Percentiles rank a stretch among this genome's conserved stretches.
Conservation (phyloP, 1,139 yeast species). For the Suhomyces kunorum region DNA sequence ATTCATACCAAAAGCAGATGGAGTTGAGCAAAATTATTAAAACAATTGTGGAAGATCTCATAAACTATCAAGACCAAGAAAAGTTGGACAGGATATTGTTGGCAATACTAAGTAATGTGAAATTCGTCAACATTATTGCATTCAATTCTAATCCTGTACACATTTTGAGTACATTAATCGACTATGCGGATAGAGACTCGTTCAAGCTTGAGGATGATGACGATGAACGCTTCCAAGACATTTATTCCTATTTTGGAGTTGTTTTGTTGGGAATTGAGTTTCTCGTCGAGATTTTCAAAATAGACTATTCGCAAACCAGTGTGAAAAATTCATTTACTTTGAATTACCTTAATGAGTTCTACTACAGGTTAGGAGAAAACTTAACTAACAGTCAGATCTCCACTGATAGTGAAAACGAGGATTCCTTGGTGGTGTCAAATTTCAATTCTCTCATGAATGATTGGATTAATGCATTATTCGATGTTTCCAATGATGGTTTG, state of each 20-base stretch:
- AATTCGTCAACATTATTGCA: conserved; percentile 45
- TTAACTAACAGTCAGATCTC: conserved; percentile 25
- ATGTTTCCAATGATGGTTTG: conserved; percentile 71
- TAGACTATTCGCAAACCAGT: conserved; percentile 32
- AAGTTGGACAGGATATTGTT: conserved; percentile 53
- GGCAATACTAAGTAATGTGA: conserved; percentile 42
- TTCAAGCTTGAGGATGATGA: conserved; percentile 48
- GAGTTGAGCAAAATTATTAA: conserved; percentile 40
- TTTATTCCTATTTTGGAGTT: conserved; percentile 67
- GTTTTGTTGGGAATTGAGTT: conserved; percentile 52
- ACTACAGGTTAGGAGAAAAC: conserved; percentile 35
- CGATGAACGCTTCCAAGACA: conserved; percentile 64
- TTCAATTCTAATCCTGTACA: conserved; percentile 28
- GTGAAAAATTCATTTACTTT: conserved; percentile 35
- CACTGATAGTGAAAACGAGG: conserved; percentile 23
- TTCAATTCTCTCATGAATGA: conserved; percentile 57
- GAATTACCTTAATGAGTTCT: conserved; percentile 38
- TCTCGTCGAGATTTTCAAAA: conserved; percentile 45
- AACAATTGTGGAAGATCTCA: conserved; percentile 39
- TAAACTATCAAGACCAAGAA: conserved; percentile 39
- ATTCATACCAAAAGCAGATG: conserved; percentile 39
- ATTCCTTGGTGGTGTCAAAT: conserved; percentile 33
- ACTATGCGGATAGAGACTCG: conserved; percentile 36
- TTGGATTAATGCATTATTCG: conserved; percentile 83
- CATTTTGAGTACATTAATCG: conserved; percentile 32